phyloP scores from a whole-genome alignment of 345 rosid genomes.

The Populus deltoides region DNA sequence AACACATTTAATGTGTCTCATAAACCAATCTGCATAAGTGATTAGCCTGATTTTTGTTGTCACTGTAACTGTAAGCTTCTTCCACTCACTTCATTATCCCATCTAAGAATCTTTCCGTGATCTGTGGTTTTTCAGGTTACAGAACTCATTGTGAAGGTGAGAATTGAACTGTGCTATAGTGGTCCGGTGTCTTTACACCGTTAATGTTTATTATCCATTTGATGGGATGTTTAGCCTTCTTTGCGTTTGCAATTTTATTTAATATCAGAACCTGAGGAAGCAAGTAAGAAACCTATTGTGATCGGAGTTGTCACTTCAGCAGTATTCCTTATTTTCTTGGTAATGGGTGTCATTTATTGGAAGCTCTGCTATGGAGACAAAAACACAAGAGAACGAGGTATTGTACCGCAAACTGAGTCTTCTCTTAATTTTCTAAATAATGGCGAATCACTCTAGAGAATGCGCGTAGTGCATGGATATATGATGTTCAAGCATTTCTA shows the following conservation, averaged over 20 bases:
- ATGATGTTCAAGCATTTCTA: neutral
- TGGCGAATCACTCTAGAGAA: neutral
- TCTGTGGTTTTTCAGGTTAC: neutral
- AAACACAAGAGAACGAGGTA: slow-evolving; percentile 12
- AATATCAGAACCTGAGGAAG: slow-evolving; percentile 1
- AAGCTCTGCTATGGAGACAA: slow-evolving; percentile 13
- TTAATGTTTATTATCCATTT: neutral
- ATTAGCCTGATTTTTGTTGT: too few relatives aligned
- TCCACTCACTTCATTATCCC: too few relatives aligned
- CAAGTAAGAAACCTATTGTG: slow-evolving; percentile 8
- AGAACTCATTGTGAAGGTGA: neutral
- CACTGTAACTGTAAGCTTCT: too few relatives aligned
- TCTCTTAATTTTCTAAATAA: too few relatives aligned
- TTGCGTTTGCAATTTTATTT: neutral
- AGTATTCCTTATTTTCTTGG: neutral
- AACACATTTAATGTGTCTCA: too few relatives aligned
- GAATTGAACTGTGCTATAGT: neutral
- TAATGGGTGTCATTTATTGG: slow-evolving; percentile 15
- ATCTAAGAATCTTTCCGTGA: too few relatives aligned
- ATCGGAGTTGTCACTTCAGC: slow-evolving; percentile 8
- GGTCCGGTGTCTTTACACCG: neutral
- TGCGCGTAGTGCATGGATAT: neutral
- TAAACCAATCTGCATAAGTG: too few relatives aligned
- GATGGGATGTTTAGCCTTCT: neutral
- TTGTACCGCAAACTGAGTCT: neutral